A percentile compares a stretch with the other conserved stretches of the same genome.
These are phyloP conservation scores for Haberlea rhodopensis DNA, from an alignment of 257 asterid genomes.

Conservation along the genomic window DNA sequence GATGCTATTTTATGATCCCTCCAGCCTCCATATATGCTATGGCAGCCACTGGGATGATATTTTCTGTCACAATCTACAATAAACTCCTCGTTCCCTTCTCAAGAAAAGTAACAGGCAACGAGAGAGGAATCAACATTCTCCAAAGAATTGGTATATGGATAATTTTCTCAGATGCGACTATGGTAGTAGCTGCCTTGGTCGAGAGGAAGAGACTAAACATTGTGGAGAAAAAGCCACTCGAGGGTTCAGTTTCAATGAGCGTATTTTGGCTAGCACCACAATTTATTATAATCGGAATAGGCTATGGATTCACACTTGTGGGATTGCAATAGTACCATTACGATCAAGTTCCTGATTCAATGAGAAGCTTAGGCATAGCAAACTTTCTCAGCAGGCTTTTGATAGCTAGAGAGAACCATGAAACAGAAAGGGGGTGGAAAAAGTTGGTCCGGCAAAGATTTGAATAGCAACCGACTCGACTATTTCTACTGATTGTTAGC, in stretches of 20 bases:
- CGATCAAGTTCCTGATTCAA: slow-evolving; percentile 81
- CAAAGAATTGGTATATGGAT: slow-evolving; percentile 79
- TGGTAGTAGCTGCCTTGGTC: slow-evolving; percentile 64
- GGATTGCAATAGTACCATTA: slow-evolving; percentile 88
- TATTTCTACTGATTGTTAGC: slow-evolving; percentile 49
- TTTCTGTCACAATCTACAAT: slow-evolving; percentile 57
- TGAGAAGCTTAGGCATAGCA: slow-evolving; percentile 84
- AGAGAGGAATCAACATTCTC: slow-evolving; percentile 62
- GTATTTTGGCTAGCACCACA: slow-evolving; percentile 92
- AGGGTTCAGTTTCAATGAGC: slow-evolving; percentile 61
- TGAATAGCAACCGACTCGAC: slow-evolving; percentile 44
- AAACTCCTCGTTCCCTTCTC: slow-evolving; percentile 59
- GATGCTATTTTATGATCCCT: slow-evolving; percentile 53
- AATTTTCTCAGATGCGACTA: slow-evolving; percentile 48
- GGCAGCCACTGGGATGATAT: slow-evolving; percentile 70
- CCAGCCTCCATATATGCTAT: slow-evolving; percentile 66
- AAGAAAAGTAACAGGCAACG: slow-evolving; percentile 53
- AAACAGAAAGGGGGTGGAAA: slow-evolving; percentile 47
- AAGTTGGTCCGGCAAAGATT: slow-evolving; percentile 52
- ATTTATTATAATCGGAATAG: slow-evolving; percentile 62
- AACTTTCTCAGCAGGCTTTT: slow-evolving; percentile 60
- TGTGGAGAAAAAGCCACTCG: slow-evolving; percentile 26
- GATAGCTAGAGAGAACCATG: slow-evolving; percentile 58
- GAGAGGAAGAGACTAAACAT: slow-evolving; percentile 50
- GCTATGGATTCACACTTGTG: slow-evolving; percentile 70